Evolutionary conservation across 176 grass and related monocot species (phyloP), one percentile per base, ranked within the genome.

Genomic region (Secale cereale): DNA sequence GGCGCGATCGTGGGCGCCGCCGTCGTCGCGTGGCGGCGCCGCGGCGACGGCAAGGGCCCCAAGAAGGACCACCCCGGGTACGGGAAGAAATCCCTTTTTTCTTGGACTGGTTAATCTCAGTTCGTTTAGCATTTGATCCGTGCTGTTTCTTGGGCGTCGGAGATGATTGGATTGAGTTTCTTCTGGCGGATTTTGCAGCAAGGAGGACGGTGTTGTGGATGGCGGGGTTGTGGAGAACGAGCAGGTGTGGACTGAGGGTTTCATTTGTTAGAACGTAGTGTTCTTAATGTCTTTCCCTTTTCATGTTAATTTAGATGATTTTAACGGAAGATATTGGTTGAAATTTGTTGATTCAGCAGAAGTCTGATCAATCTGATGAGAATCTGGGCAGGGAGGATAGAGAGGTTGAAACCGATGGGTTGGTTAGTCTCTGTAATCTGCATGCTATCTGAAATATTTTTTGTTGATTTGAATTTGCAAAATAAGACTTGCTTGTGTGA

Each of bases 1-100:
- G 85, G 80, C 35, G 76, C 81, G n/a, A 32, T 84, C 81, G 85
- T 80, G 61, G 89, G 85, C 2, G 85, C 69, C 60, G 89, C 81
- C 36, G 76, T 87, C 68, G 19, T 87, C 45, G 85, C 81, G 23
- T 91, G 85, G 85, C 69, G 73, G 12, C 43, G 79, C 45, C 48
- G 17, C 32, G 59, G 46, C 26, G 40, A 81, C 16, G 48, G 36
- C 36, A 65, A 77, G 73, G 50, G 5, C 10, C 20, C 15, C 60
- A 66, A 69, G 77, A 40, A 56, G 31, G n/a, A 56, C 31, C 52
- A 8, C 14, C 63, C 39, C n/a, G 63, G 17, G 80, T 90, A 75
- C 22, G 59, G 23, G 14, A 23, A 31, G 1, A 73, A 10, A 10
- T 3, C 26, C 26, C 43, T 16, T 11, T 17, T 15, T n/a, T 81